These are phyloP conservation scores for Brassica rapa DNA, from an alignment of 345 rosid genomes.

Conservation along the genomic window DNA sequence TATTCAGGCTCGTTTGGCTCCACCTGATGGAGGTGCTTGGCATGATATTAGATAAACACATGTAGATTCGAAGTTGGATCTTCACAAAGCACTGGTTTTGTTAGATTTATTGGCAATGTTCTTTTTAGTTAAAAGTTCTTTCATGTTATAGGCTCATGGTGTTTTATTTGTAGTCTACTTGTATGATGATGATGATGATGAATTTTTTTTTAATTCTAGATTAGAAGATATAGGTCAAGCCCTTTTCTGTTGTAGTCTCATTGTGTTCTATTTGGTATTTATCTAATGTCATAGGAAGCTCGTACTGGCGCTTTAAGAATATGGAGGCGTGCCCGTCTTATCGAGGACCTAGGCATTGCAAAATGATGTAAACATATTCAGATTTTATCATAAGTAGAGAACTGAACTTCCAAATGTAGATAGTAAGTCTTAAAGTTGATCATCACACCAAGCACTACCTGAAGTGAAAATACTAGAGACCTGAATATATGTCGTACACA, in stretches of 20 bases:
- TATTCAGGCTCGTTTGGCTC: constrained; percentile 57
- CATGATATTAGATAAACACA: constrained; percentile 59
- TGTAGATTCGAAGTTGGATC: constrained; percentile 51
- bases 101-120: constrained; percentile 13
- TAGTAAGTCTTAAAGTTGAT: constrained; percentile 76
- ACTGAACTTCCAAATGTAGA: constrained; percentile 72
- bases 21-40: constrained; percentile 68
- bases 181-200: constrained; percentile 18
- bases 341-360: constrained; percentile 66
- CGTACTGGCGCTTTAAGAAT: constrained; percentile 75
- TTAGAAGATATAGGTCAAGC: not conserved
- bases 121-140: constrained; percentile 1
- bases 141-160: not conserved
- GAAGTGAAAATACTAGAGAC: constrained; percentile 58
- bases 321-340: constrained; percentile 78
- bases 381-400: constrained; percentile 22
- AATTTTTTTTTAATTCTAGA: not conserved
- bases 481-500: constrained; percentile 45
- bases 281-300: constrained; percentile 96
- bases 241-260: not conserved
- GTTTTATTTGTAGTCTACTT: constrained; percentile 26
- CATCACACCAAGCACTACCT: constrained; percentile 73
- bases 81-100: constrained; percentile 25
- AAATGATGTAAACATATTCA: not conserved
- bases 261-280: constrained; percentile 9